Percentiles rank a stretch among this genome's conserved stretches.
Conservation (phyloP, 306 rosid genomes). For the Aeschynomene evenia region DNA sequence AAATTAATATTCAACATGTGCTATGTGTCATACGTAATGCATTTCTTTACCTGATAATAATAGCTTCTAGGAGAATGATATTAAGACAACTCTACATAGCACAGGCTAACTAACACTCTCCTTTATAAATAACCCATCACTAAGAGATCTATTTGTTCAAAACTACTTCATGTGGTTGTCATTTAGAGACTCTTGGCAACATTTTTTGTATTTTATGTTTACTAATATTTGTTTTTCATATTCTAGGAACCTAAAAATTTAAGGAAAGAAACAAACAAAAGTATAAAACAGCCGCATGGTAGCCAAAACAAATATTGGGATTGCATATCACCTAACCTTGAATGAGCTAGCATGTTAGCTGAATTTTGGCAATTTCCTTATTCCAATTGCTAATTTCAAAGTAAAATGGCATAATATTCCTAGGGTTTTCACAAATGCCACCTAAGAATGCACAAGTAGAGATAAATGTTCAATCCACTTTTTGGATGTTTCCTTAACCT, state of each 20-base stretch:
- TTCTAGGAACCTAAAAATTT: background rate
- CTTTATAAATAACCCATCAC: background rate
- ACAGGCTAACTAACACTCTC: background rate
- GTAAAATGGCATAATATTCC: conserved; percentile 15
- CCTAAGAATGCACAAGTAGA: conserved; percentile 46
- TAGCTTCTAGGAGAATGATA: too few species aligned
- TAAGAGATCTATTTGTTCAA: background rate
- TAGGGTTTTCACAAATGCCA: conserved; percentile 32
- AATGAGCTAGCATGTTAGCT: background rate
- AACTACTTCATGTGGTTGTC: background rate
- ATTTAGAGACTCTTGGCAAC: background rate
- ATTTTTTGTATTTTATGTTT: background rate
- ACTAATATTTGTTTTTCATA: background rate
- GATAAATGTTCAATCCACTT: conserved; percentile 50
- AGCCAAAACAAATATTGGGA: background rate
- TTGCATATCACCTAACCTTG: background rate
- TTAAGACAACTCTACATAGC: background rate
- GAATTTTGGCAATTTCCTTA: background rate
- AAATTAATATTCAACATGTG: too few species aligned
- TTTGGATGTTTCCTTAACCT: conserved; percentile 47
- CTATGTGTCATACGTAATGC: too few species aligned
- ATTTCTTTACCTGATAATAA: too few species aligned
- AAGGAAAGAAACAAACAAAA: background rate
- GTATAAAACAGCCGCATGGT: background rate
- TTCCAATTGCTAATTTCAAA: conserved; percentile 16